Base-by-base conservation (phyloP, 257 asterid species). In the Dorcoceras hygrometricum region DNA sequence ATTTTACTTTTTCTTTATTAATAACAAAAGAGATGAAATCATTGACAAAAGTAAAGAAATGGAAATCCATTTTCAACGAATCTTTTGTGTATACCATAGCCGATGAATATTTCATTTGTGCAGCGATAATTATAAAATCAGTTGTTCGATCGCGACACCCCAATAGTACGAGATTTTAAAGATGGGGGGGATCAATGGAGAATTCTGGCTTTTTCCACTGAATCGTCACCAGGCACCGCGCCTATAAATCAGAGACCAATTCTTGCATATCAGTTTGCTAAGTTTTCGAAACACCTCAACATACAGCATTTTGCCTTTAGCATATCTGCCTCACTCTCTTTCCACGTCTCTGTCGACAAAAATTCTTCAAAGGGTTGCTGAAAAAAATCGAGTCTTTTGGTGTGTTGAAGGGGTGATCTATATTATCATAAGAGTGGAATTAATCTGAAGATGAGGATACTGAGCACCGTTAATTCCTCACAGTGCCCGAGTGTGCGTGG, bases 331-430 rank as follows among this genome's bases (percentile, higher is more conserved):
- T 39, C 20, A 1, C 20, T 46, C 54, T 46, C 22, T 46, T 16
- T 46, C 54, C 54, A 46, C 54, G 54, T 46, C 54, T 46, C 20
- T 16, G 20, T 16, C 22, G 54, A 46, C 54, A 18, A 16, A 18
- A 46, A 46, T 46, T 46, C 54, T 46, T 18, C 54, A 5, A 16
- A 8, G 22, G 22, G 20, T 18, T 46, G 20, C 22, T 18, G n/a
- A 8, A 61, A 29, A n/a, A 9, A 19, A 7, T 24, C 27, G 54
- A 32, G 19, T 8, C 28, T 61, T 61, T 46, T 46, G 8, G 7
- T 1, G 39, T 32, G 54, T 34, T 62, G 66, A 19, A 62, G 54
- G 54, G 50, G 50, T 39, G 50, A 39, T 39, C 50, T 39, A 39
- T 39, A 39, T 39, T 12, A 39, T 3, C n/a, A 3, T 39, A 12